Evolutionary conservation across 768 basidiomycete species (phyloP), one percentile per base, ranked within the genome.

Genomic region (Amyloporia xantha): DNA sequence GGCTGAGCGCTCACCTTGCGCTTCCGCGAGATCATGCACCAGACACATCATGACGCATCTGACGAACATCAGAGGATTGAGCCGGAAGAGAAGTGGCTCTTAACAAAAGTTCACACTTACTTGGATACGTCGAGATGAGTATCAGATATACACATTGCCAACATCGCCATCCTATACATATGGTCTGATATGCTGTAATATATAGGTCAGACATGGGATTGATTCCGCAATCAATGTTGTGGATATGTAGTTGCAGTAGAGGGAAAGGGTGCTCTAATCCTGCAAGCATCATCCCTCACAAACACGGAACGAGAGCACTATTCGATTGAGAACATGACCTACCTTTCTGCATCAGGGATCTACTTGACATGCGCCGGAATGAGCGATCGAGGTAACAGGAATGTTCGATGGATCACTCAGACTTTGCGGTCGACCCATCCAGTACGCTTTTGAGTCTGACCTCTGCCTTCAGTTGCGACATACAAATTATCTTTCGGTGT

Each of bases 161-260:
- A 75, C n/a, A 97, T 64, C 1, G 91, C 86, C 95, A 99, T 97
- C 41, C 95, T 75, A 63, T 92, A 90, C 95, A 96, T 97, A 60
- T 97, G 94, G 65, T 98, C 95, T 6, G 91, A 84, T 54, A 97
- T 94, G 55, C 88, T 91, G 51, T 17, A 21, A 21, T 11, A 4
- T 2, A n/a, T n/a, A 27, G 28, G 4, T 28, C 36, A 15, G 28
- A 12, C 36, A 25, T 26, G 2, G 5, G 20, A 1, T 37, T 12
- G 17, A n/a, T 43, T 20, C n/a, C 3, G 19, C 37, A 30, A 28
- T 45, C 20, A n/a, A 19, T 21, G n/a, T 3, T 25, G 19, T 17
- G 17, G 23, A 26, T 27, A 28, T 39, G 25, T n/a, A n/a, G n/a
- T n/a, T n/a, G n/a, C n/a, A n/a, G n/a, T n/a, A n/a, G n/a, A n/a